Base-by-base conservation (phyloP, 2,329 filamentous ascomycete species). In the Gliomastix tumulicola region DNA sequence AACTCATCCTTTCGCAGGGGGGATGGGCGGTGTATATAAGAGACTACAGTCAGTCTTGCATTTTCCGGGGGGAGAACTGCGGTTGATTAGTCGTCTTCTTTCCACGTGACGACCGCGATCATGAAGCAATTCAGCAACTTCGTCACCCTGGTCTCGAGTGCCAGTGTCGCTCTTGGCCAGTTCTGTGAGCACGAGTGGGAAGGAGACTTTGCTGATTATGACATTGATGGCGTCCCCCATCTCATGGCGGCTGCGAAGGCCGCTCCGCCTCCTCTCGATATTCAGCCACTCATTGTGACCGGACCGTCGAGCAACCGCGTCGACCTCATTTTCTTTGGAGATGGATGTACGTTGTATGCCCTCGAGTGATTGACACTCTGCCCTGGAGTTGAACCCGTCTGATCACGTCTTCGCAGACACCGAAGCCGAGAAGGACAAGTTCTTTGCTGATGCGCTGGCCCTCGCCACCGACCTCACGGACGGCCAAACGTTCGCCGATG, bases 101-200 rank as follows among this genome's bases (percentile, higher is more conserved):
- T n/a, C n/a, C n/a, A n/a, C n/a, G n/a, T n/a, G n/a, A n/a, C n/a
- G n/a, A n/a, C n/a, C n/a, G n/a, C n/a, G n/a, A n/a, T n/a, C n/a
- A n/a, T n/a, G n/a, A n/a, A n/a, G n/a, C n/a, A n/a, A n/a, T n/a
- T 28, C 25, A 12, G 10, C 7, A 28, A 16, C 17, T 28, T 9
- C 7, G 7, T 28, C 17, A 6, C 17, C 11, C n/a, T 28, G n/a
- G 13, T 28, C 17, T 13, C 13, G 10, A 28, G 25, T 20, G 36
- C 36, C 16, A 17, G 23, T 15, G 19, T 41, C 25, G 46, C 40
- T n/a, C 25, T 39, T 5, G 48, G 41, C 8, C 50, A 55, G 33
- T 44, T 43, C 37, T 55, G 52, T 39, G 52, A 54, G 37, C 52
- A 53, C 21, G 50, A 55, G 39, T 55, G 52, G 52, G 43, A 51